Evolutionary conservation across 1,284 basidiomycete species (phyloP).

Genomic region (Malassezia obtusa): DNA sequence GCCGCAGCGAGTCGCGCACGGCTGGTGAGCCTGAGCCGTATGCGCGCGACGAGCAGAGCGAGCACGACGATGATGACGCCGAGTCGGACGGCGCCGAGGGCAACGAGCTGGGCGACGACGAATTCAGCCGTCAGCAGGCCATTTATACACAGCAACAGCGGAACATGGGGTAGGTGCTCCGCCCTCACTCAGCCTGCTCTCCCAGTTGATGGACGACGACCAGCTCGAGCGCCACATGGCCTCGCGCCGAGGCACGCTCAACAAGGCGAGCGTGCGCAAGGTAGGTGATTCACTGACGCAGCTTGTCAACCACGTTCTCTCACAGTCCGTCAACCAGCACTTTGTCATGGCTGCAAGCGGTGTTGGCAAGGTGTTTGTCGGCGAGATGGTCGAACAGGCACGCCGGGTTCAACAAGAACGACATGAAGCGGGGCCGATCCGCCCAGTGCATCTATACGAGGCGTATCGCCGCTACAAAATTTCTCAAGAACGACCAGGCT

Average conservation of each 20-base stretch:
- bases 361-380: conserved; percentile 81
- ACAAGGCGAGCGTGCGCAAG: conserved; percentile 70
- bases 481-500: conserved; percentile 56
- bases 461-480: conserved; percentile 72
- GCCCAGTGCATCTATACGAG: conserved; percentile 75
- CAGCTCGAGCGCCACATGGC: conserved; percentile 82
- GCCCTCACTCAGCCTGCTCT: conserved; percentile 56
- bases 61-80: conserved; percentile 22
- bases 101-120: conserved; percentile 34
- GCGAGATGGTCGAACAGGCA: conserved; percentile 79
- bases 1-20: conserved; percentile 7
- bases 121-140: conserved; percentile 35
- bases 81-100: conserved; percentile 39
- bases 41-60: conserved; percentile 28
- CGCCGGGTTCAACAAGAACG: conserved; percentile 64
- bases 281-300: neutral
- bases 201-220: conserved; percentile 71
- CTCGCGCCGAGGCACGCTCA: conserved; percentile 69
- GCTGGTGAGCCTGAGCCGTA: neutral
- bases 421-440: conserved; percentile 65
- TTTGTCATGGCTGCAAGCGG: conserved; percentile 79
- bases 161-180: conserved; percentile 39
- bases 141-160: conserved; percentile 48
- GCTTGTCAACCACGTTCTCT: conserved; percentile 72
- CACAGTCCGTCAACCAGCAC: conserved; percentile 67